A percentile compares a stretch with the other conserved stretches of the same genome.
Evolutionary conservation across 2,329 filamentous ascomycete genomes (phyloP).

Genomic region (Phaeosphaeriaceae sp.): DNA sequence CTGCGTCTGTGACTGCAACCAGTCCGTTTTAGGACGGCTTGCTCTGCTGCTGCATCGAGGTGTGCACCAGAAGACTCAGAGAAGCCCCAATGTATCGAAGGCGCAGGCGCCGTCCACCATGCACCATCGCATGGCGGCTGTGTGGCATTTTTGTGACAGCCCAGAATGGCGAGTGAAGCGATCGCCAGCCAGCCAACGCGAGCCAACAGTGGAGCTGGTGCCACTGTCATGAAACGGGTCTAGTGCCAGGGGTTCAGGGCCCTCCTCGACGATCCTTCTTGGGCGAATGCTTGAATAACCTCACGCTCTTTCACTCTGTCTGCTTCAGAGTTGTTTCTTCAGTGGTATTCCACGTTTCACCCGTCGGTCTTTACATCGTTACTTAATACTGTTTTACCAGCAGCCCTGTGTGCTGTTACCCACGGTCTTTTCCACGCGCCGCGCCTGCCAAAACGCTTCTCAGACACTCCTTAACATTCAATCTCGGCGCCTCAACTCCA

Average conservation of each 20-base stretch:
- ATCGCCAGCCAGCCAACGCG: constrained; percentile 1
- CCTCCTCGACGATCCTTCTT: constrained; percentile 31
- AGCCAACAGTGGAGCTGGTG: constrained; percentile 9
- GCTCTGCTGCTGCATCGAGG: not conserved
- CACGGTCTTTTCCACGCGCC: constrained; percentile 27
- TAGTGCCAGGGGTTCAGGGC: constrained; percentile 34
- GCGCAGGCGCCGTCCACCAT: not conserved
- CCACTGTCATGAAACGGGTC: constrained; percentile 29
- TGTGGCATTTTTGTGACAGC: constrained; percentile 1
- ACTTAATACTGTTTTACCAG: constrained; percentile 27
- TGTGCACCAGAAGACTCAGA: not conserved
- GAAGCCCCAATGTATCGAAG: not conserved
- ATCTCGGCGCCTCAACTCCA: constrained; percentile 33
- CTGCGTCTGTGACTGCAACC: constrained; percentile 2
- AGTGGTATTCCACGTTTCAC: constrained; percentile 36
- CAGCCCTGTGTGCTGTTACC: constrained; percentile 33
- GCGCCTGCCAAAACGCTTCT: constrained; percentile 21
- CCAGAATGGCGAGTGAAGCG: not conserved
- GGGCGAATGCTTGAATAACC: constrained; percentile 30
- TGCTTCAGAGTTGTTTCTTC: constrained; percentile 44
- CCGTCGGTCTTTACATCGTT: constrained; percentile 38
- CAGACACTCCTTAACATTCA: constrained; percentile 18
- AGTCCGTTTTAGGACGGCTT: not conserved
- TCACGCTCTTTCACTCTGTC: constrained; percentile 40
- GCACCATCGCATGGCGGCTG: not conserved